Conservation (phyloP, 2,329 filamentous ascomycete species). For the Fusarium burgessii region DNA sequence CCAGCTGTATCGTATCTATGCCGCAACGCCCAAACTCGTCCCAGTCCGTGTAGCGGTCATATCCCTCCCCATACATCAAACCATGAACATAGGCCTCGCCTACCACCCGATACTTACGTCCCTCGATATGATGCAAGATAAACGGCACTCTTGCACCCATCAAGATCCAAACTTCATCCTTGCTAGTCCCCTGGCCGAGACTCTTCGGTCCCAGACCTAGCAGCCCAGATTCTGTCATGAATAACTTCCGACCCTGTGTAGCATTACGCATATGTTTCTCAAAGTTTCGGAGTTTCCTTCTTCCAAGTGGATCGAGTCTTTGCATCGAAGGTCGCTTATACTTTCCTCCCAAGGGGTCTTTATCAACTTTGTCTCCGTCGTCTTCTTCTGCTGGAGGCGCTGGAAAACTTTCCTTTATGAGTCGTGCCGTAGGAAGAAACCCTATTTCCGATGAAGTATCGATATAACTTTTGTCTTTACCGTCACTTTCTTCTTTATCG, state of each 20-base stretch:
- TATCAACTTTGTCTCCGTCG: too few species aligned
- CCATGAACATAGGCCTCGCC: not conserved
- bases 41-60: not conserved
- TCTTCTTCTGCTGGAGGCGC: not conserved
- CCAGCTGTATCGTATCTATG: not conserved
- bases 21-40: not conserved
- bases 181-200: not conserved
- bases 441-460: fast-evolving
- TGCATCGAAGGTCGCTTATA: not conserved
- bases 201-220: not conserved
- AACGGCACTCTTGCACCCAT: not conserved
- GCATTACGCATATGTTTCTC: not conserved
- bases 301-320: not conserved
- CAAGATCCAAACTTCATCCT: conserved; percentile 1
- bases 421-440: not conserved
- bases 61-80: not conserved
- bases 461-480: too few species aligned
- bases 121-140: not conserved
- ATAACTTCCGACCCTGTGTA: not conserved
- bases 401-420: not conserved
- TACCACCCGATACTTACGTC: not conserved
- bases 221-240: not conserved
- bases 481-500: fast-evolving
- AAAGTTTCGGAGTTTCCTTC: not conserved
- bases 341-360: not conserved